A percentile compares a stretch with the other conserved stretches of the same genome.
These are phyloP conservation scores for Mortierella sp. DNA, from an alignment of 371 early-diverging fungal genomes.

Conservation along the genomic window DNA sequence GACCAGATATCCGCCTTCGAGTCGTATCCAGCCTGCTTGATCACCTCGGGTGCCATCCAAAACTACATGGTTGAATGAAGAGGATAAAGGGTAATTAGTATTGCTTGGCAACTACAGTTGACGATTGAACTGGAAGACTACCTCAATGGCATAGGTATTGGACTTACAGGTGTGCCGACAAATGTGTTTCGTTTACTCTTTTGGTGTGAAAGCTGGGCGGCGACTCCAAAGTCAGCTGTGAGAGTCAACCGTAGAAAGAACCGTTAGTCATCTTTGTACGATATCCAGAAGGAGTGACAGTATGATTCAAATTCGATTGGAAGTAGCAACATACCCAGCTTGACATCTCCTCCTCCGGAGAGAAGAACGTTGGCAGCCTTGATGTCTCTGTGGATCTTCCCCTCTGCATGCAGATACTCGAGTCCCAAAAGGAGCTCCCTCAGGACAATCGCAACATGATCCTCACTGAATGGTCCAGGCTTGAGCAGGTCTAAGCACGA, in stretches of 20 bases:
- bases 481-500: constrained; percentile 92
- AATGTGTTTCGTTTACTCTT: constrained; percentile 95
- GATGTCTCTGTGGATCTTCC: constrained; percentile 96
- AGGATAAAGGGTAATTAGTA: neutral
- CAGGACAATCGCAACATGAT: constrained; percentile 91
- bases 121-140: no score
- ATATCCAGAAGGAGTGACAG: neutral
- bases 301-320: neutral
- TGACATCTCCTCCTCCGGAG: constrained; percentile 63
- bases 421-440: constrained; percentile 93
- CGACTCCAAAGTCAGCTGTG: constrained; percentile 96
- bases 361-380: constrained; percentile 92
- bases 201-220: constrained; percentile 82
- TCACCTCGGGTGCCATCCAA: constrained; percentile 99
- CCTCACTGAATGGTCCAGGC: constrained; percentile 87
- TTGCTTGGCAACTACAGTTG: neutral
- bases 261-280: neutral
- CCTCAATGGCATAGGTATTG: neutral
- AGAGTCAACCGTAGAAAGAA: neutral
- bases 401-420: constrained; percentile 95
- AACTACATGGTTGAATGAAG: constrained; percentile 62
- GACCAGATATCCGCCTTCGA: constrained; percentile 99
- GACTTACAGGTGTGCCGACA: constrained; percentile 95
- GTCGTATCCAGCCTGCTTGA: constrained; percentile 96
- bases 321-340: constrained; percentile 55